Percentiles rank a stretch among this genome's conserved stretches.
These are phyloP conservation scores for Boletus sp. DNA, from an alignment of 768 basidiomycete species.

Conservation along the genomic window DNA sequence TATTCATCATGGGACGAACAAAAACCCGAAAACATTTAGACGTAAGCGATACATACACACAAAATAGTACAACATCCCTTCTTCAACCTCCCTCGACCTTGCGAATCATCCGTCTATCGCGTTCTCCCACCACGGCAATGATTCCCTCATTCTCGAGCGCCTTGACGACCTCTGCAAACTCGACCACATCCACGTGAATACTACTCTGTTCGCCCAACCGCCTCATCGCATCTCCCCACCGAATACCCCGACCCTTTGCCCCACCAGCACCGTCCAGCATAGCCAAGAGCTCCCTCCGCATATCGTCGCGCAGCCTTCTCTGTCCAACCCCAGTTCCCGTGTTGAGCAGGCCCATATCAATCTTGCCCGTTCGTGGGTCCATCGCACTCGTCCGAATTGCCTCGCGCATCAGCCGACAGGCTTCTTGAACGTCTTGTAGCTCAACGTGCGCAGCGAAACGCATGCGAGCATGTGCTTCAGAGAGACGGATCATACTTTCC, in stretches of 20 bases:
- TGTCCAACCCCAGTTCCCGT: conserved; percentile 90
- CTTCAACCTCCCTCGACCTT: conserved; percentile 48
- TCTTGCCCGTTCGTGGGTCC: conserved; percentile 95
- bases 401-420: conserved; percentile 92
- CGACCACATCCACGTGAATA: conserved; percentile 70
- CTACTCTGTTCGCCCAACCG: conserved; percentile 80
- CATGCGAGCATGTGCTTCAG: conserved; percentile 97
- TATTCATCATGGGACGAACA: background rate
- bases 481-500: conserved; percentile 94
- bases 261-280: conserved; percentile 54
- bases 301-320: conserved; percentile 82
- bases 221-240: conserved; percentile 82
- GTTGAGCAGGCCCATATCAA: conserved; percentile 93
- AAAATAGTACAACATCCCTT: background rate
- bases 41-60: conserved; percentile 1
- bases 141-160: conserved; percentile 81
- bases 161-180: conserved; percentile 79
- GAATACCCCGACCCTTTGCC: conserved; percentile 55
- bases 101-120: conserved; percentile 79
- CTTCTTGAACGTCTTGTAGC: conserved; percentile 83
- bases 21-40: background rate
- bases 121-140: conserved; percentile 82
- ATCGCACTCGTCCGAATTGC: conserved; percentile 93
- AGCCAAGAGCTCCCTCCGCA: conserved; percentile 74
- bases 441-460: conserved; percentile 87